A percentile compares a stretch with the other conserved stretches of the same genome.
Evolutionary conservation across 768 basidiomycete genomes (phyloP).

Genomic region (Butyriboletus loyo): DNA sequence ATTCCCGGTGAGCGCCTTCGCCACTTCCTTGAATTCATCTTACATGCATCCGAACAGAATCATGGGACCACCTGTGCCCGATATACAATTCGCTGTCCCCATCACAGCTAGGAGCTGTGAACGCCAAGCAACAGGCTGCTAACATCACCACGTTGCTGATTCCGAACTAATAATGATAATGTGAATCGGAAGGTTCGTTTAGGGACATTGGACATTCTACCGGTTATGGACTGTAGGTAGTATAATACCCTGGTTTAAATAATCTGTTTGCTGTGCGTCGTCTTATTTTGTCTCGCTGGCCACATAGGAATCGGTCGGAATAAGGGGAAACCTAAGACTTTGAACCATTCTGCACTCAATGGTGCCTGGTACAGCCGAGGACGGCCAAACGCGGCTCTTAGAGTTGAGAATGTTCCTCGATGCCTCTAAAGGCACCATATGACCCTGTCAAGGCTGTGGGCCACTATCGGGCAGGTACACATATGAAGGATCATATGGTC

Average conservation of each 20-base stretch:
- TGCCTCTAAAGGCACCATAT: conserved; percentile 44
- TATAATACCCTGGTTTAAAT: too few relatives aligned
- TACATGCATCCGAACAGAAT: conserved; percentile 5
- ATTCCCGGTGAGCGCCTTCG: conserved; percentile 13
- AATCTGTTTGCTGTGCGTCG: too few relatives aligned
- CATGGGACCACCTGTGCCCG: conserved; percentile 28
- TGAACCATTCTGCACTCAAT: too few relatives aligned
- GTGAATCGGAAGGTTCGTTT: neutral
- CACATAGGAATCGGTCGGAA: neutral
- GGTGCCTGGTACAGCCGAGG: conserved; percentile 1
- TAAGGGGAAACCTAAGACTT: too few relatives aligned
- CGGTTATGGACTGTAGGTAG: too few relatives aligned
- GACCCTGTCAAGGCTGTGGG: conserved; percentile 42
- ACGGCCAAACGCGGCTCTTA: neutral
- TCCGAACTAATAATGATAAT: conserved; percentile 9
- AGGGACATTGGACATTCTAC: neutral
- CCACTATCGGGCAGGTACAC: conserved; percentile 34
- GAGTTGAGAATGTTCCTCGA: conserved; percentile 20
- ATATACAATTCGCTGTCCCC: conserved; percentile 14
- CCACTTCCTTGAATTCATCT: neutral
- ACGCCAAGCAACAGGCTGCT: conserved; percentile 15
- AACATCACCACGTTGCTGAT: conserved; percentile 19
- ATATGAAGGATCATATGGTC: conserved; percentile 37
- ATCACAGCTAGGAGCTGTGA: conserved; percentile 22
- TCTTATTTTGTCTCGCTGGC: neutral